Base-by-base conservation (phyloP, 2,329 filamentous ascomycete genomes). In the Sporothrix pallida region DNA sequence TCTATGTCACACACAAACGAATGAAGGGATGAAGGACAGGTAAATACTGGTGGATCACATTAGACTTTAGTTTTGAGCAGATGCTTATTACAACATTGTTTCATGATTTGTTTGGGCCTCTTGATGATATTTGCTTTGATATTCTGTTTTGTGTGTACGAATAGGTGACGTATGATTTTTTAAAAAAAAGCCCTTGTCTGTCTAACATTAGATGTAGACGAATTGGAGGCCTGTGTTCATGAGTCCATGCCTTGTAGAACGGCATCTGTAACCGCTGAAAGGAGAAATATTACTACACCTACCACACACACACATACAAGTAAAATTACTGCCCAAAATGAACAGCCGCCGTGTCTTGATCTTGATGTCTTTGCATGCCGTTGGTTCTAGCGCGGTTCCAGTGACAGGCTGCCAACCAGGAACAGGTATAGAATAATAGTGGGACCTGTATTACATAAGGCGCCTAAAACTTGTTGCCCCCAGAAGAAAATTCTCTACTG, bases 401-500 rank as follows among this genome's bases (percentile, higher is more conserved):
- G 13, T 46, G 37, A 46, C 60, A 46, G 37, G 60, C 60, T 37
- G 31, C 7, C 31, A 37, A 37, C 31, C 31, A 37, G 37, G 9
- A 8, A 65, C 62, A 48, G 48, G 26, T 10, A 17, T 46, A n/a
- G 46, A 69, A 48, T 46, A 26, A 37, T 5, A 48, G 42, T 13
- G 62, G 62, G 62, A 17, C 65, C 17, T 42, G 48, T 56, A 69
- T 69, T 69, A 69, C 67, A 69, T 69, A 69, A 69, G 67, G 52
- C 50, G 68, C 68, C 52, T 67, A 67, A 67, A 48, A 26, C 62
- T 48, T 26, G 42, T 48, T 26, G 42, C 62, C 62, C 60, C 62
- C 42, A 46, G 13, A 17, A 15, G 54, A 62, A 60, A 71, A 71
- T 60, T 17, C 69, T 71, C 50, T 26, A 23, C 54, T 48, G 54